Base-by-base conservation (phyloP, 2,329 filamentous ascomycete genomes). In the Cordyceps cateniannulata region DNA sequence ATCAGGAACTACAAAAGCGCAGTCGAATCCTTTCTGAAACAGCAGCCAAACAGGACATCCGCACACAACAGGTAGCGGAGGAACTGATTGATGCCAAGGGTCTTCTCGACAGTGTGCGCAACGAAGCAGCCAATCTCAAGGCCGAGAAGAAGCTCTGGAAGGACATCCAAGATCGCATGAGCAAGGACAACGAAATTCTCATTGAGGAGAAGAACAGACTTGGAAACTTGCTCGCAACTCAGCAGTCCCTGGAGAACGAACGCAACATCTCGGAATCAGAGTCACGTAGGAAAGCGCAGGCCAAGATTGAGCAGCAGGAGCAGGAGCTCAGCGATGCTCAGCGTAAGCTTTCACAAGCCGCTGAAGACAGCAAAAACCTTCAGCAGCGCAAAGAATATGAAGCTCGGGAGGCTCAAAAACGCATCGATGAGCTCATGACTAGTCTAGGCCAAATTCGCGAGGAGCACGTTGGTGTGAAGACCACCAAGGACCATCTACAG, bases 91-190 rank as follows among this genome's bases (percentile, higher is more conserved):
- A 97, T 71, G 87, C 89, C 5, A 89, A 87, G 71, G 89, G 89
- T 35, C 77, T 93, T 57, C 80, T 90, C 3, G 93, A 99, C 69
- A 93, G 91, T 69, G 84, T 97, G 73, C 89, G 92, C 57, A 92
- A 91, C 65, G 95, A 99, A 71, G 91, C 88, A 59, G 88, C 92
- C 18, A 97, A 98, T 69, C 83, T 97, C 38, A 96, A 96, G 73
- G 93, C 93, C 0, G 93, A 98, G 74, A 96, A 96, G 76, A 89
- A 91, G 42, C 81, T 99, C 10, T 96, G 90, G 89, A 96, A 95
- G 77, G 91, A 89, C 60, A 96, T 97, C 38, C 93, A 98, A 71
- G 88, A 90, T 64, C 87, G 96, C 57, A 80, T 98, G 48, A 89
- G 85, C 64, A 91, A 95, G 68, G 93, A 98, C 69, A 96, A 95